Percentiles rank a stretch among this genome's conserved stretches.
Conservation (phyloP, 305 asterid genomes). For the Solanum hybrid region DNA sequence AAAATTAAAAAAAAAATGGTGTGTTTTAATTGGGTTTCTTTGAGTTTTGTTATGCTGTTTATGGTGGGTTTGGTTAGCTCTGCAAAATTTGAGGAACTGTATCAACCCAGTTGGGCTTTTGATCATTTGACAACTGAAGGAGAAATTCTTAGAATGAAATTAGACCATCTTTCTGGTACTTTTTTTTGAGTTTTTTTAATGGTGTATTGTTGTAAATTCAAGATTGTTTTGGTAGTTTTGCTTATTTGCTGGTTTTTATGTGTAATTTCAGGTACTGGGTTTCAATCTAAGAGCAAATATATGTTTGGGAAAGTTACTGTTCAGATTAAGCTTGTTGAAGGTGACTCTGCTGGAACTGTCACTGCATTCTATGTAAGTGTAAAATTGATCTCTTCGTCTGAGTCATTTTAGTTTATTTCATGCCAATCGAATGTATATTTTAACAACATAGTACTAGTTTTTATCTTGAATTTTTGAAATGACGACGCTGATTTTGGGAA, state of each 20-base stretch:
- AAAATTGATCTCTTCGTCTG: rapidly evolving
- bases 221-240: background rate
- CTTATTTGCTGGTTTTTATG: background rate
- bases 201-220: background rate
- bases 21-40: background rate
- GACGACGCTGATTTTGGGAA: background rate
- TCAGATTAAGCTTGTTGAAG: constrained; percentile 81
- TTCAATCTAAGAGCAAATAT: constrained; percentile 70
- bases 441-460: background rate
- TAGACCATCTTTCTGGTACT: constrained; percentile 64
- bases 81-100: constrained; percentile 53
- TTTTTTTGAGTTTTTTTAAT: background rate
- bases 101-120: constrained; percentile 64
- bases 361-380: constrained; percentile 64
- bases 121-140: constrained; percentile 67
- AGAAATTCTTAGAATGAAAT: constrained; percentile 62
- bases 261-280: constrained; percentile 64
- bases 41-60: constrained; percentile 17
- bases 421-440: background rate
- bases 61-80: constrained; percentile 34
- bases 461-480: background rate
- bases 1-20: background rate
- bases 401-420: background rate
- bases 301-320: constrained; percentile 79
- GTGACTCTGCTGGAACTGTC: constrained; percentile 96